Percentiles rank a stretch among this genome's conserved stretches.
Conservation (phyloP, 306 rosid species). For the Vicia sativa region DNA sequence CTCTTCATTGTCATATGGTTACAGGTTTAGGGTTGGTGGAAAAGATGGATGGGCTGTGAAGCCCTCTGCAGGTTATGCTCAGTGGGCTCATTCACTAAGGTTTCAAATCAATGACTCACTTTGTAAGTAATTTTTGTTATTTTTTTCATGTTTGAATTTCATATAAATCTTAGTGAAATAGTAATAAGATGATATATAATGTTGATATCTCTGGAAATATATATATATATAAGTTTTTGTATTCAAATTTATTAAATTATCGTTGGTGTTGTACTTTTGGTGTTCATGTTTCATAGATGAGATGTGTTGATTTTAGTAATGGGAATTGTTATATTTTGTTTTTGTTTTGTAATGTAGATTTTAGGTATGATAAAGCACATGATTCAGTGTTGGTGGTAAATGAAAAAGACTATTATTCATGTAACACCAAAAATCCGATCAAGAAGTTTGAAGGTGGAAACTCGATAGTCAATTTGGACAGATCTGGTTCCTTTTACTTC, state of each 20-base stretch:
- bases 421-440: conserved; percentile 49
- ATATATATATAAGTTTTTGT: too few relatives aligned
- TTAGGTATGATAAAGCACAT: conserved; percentile 57
- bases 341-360: conserved; percentile 45
- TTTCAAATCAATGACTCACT: conserved; percentile 77
- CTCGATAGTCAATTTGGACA: conserved; percentile 48
- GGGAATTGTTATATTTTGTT: not conserved
- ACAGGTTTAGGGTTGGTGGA: conserved; percentile 65
- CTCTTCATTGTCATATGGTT: conserved; percentile 27
- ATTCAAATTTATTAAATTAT: too few relatives aligned
- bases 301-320: too few relatives aligned
- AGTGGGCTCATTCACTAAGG: conserved; percentile 65
- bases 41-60: conserved; percentile 64
- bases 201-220: too few relatives aligned
- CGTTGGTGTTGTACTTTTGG: too few relatives aligned
- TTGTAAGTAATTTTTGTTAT: conserved; percentile 34
- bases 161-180: not conserved
- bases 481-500: conserved; percentile 68
- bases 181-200: too few relatives aligned
- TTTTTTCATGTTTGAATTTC: not conserved
- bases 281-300: too few relatives aligned
- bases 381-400: conserved; percentile 67
- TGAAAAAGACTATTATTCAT: conserved; percentile 53
- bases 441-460: conserved; percentile 48
- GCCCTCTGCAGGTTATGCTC: conserved; percentile 54